Conservation (phyloP, 2,329 filamentous ascomycete species). For the Cladosporium sp. region DNA sequence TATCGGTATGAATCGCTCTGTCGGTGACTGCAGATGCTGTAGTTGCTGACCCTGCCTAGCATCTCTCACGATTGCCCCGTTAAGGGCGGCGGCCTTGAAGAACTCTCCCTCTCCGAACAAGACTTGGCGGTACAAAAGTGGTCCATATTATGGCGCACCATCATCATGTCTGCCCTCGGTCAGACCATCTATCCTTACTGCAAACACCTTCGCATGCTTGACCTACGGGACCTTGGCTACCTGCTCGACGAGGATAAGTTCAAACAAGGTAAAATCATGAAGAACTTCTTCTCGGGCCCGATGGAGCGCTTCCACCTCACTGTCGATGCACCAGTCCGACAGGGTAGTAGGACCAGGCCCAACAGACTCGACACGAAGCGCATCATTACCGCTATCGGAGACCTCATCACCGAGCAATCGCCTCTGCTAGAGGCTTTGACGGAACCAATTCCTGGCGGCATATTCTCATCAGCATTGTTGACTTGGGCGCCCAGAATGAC, state of each 20-base stretch:
- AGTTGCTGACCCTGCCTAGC: constrained; percentile 20
- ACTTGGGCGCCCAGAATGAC: constrained; percentile 55
- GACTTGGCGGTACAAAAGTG: constrained; percentile 49
- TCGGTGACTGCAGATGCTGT: neutral
- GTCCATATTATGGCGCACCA: constrained; percentile 61
- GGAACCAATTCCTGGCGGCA: constrained; percentile 35
- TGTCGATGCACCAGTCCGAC: constrained; percentile 16
- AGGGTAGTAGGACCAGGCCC: constrained; percentile 6
- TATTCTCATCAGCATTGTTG: constrained; percentile 48
- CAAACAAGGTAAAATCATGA: constrained; percentile 48
- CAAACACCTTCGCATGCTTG: constrained; percentile 58
- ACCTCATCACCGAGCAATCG: constrained; percentile 32
- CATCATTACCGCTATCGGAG: constrained; percentile 44
- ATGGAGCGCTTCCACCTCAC: constrained; percentile 39
- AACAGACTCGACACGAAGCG: constrained; percentile 32
- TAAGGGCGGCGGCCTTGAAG: constrained; percentile 39
- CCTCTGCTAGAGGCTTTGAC: constrained; percentile 49
- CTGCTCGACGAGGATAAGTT: constrained; percentile 58
- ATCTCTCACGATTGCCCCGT: constrained; percentile 40
- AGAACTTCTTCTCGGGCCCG: constrained; percentile 49
- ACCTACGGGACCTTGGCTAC: constrained; percentile 55
- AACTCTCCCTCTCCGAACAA: constrained; percentile 36
- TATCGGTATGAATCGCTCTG: constrained; percentile 50
- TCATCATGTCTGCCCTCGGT: constrained; percentile 59
- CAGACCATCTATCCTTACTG: constrained; percentile 63